These are phyloP conservation scores for Botrytis fabae DNA, from an alignment of 2,329 filamentous ascomycete species.

Conservation along the genomic window DNA sequence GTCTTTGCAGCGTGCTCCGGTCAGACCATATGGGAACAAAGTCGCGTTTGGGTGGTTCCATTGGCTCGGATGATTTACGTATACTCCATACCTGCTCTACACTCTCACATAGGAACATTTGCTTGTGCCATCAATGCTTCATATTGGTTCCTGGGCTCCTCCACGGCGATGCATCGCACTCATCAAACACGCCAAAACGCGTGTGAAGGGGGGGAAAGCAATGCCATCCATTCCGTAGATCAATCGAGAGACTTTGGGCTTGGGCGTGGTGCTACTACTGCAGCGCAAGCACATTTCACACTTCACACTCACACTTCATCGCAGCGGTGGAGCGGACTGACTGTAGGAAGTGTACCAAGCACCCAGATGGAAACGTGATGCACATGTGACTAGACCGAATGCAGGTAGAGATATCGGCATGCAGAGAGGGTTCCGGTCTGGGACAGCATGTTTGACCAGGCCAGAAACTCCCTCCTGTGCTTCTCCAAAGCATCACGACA, in stretches of 20 bases:
- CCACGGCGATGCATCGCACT: no score
- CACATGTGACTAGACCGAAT: background rate
- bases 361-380: background rate
- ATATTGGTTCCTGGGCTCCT: background rate
- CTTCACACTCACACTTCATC: no score
- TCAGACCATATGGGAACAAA: background rate
- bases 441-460: no score
- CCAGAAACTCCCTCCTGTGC: background rate
- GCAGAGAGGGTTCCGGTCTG: background rate
- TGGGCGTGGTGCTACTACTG: background rate
- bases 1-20: conserved; percentile 3
- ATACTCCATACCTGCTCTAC: background rate
- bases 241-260: background rate
- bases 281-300: background rate
- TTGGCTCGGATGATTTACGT: background rate
- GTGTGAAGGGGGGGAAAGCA: background rate
- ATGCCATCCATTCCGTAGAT: background rate
- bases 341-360: no score
- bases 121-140: conserved; percentile 9
- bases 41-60: background rate
- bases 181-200: conserved; percentile 18
- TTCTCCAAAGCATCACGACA: background rate
- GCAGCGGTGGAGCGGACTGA: no score
- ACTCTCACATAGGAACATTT: background rate
- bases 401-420: background rate